phyloP scores from a whole-genome alignment of 1,139 yeast genomes.

The Nakaseomyces sp. region DNA sequence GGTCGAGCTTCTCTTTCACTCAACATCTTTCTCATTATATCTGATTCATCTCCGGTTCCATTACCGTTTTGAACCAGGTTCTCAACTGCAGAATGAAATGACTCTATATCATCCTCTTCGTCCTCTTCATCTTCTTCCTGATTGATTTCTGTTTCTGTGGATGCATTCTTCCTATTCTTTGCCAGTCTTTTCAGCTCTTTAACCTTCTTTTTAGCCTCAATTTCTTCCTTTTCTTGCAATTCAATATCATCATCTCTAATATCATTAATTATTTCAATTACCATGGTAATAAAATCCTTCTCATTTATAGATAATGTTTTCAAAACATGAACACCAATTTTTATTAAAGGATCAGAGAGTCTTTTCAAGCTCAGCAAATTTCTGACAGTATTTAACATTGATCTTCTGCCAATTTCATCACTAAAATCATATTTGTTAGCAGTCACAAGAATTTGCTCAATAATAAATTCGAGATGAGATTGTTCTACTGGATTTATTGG shows the following conservation, averaged over 20 bases:
- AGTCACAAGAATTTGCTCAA: conserved; percentile 61
- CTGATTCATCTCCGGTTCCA: conserved; percentile 9
- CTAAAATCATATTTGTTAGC: conserved; percentile 73
- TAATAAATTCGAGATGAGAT: conserved; percentile 61
- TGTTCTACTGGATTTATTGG: conserved; percentile 32
- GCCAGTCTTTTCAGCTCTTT: conserved; percentile 3
- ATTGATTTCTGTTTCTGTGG: conserved; percentile 12
- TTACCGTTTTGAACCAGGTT: conserved; percentile 24
- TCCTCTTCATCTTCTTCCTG: conserved; percentile 24
- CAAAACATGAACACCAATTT: conserved; percentile 55
- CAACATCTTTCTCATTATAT: conserved; percentile 21
- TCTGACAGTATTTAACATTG: conserved; percentile 66
- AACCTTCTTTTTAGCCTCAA: conserved; percentile 2
- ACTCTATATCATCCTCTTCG: conserved; percentile 29
- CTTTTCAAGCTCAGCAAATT: conserved; percentile 43
- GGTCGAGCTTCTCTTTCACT: conserved; percentile 24
- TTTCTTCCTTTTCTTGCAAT: conserved; percentile 25
- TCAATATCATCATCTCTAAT: conserved; percentile 60
- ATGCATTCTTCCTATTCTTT: background rate
- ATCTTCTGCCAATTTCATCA: conserved; percentile 86
- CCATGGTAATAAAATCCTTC: conserved; percentile 73
- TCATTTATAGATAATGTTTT: conserved; percentile 68
- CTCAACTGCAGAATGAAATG: conserved; percentile 50
- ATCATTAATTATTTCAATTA: conserved; percentile 81
- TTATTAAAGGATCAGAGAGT: conserved; percentile 46